Evolutionary conservation across 805 yeast genomes (phyloP).

Genomic region (Sporopachydermia quercuum): DNA sequence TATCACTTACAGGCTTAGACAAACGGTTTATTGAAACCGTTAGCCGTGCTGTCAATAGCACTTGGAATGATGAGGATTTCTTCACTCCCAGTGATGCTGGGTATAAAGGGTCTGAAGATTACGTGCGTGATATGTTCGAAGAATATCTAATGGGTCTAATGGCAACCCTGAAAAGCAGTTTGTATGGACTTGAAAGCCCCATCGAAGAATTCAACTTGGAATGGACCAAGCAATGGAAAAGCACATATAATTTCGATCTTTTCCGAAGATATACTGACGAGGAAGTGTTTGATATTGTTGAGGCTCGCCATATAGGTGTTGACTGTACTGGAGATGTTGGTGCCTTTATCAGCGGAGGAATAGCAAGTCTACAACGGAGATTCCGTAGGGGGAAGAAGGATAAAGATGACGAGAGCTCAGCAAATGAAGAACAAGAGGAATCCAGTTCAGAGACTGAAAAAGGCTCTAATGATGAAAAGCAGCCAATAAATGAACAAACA

Average conservation of each 20-base stretch:
- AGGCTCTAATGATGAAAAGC: no score
- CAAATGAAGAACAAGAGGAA: no score
- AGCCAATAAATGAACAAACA: no score
- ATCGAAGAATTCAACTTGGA: slow-evolving; percentile 26
- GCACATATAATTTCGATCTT: slow-evolving; percentile 36
- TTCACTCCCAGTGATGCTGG: slow-evolving; percentile 29
- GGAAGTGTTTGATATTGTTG: slow-evolving; percentile 49
- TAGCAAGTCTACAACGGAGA: slow-evolving; percentile 13
- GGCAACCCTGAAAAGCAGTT: slow-evolving; percentile 52
- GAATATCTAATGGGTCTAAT: slow-evolving; percentile 73
- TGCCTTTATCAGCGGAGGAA: slow-evolving; percentile 8
- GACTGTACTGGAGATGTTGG: slow-evolving; percentile 4
- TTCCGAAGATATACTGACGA: slow-evolving; percentile 49
- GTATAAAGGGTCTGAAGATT: slow-evolving; percentile 72
- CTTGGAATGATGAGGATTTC: slow-evolving; percentile 26
- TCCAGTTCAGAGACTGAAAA: no score
- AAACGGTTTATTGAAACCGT: slow-evolving; percentile 60
- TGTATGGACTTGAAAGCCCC: slow-evolving; percentile 18
- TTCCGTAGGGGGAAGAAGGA: no score
- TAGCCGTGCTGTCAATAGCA: slow-evolving; percentile 29
- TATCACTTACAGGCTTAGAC: slow-evolving; percentile 44
- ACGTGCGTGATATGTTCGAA: slow-evolving; percentile 75
- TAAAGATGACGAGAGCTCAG: no score
- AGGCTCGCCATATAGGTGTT: slow-evolving; percentile 26
- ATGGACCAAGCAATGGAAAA: slow-evolving; percentile 39